Evolutionary conservation across 2,329 filamentous ascomycete species (phyloP), one percentile per base, ranked within the genome.

Genomic region (Mycocentrospora acerina): DNA sequence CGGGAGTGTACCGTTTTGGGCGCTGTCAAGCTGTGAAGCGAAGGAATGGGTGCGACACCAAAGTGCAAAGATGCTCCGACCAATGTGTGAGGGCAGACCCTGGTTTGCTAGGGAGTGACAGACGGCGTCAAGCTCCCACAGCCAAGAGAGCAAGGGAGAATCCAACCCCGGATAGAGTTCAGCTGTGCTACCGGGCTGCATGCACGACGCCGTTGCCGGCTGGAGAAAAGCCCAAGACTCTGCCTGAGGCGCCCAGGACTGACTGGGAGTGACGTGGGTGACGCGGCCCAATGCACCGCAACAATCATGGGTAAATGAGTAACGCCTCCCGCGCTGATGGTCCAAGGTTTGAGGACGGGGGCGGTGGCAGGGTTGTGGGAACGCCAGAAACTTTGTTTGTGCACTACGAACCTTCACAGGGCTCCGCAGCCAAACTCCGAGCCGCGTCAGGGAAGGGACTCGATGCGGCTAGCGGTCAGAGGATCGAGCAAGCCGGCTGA

Each of bases 1-100:
- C 64, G 64, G 62, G 60, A 59, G 57, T 44, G 51, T 57, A 55
- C 64, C 62, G 62, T 55, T 63, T 66, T 62, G 58, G 63, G 61
- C 51, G 61, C 60, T 63, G 59, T 66, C 60, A 65, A 57, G 48
- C 40, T 59, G 53, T 62, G 57, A 64, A 62, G 60, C 61, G 59
- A 64, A 59, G 53, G 51, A 51, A 49, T 53, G 60, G 52, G 48
- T 58, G 60, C 55, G 59, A 64, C 60, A 61, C 55, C 53, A 52
- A 45, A 53, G 44, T 46, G 52, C 59, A 57, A 53, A 53, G 51
- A 55, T 51, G 51, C 48, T 53, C 52, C 55, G 46, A 55, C 46
- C 42, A 58, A 47, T 49, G 54, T 50, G 47, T 57, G 52, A 54
- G 44, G 46, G 48, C 42, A 48, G 48, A 49, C 53, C 56, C 59